Conservation (phyloP, 352 stramenopile species). For the Phytophthora foliorum region DNA sequence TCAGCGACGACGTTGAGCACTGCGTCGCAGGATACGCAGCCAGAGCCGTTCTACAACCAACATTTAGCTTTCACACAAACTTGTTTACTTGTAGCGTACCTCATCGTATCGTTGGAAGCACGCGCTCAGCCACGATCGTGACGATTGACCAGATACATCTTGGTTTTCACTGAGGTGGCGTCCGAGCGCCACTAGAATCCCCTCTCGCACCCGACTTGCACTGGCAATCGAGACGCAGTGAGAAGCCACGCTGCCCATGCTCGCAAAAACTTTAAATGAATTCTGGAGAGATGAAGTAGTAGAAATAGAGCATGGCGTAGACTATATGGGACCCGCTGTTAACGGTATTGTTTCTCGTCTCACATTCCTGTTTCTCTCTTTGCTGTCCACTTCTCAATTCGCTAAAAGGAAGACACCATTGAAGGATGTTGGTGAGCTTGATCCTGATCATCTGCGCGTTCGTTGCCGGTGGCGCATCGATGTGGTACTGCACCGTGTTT, state of each 20-base stretch:
- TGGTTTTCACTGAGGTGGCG: conserved; percentile 21
- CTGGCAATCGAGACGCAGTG: conserved; percentile 39
- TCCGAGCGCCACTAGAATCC: conserved; percentile 43
- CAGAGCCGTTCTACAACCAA: conserved; percentile 22
- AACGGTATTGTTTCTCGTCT: conserved; percentile 1
- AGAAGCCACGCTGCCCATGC: conserved; percentile 44
- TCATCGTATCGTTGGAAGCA: conserved; percentile 46
- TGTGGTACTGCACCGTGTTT: conserved; percentile 35
- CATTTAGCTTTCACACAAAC: neutral
- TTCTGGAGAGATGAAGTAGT: neutral
- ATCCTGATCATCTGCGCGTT: conserved; percentile 40
- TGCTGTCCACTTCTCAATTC: neutral
- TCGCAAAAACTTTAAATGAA: neutral
- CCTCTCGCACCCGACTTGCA: conserved; percentile 38
- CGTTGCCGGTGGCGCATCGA: conserved; percentile 27
- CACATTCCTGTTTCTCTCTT: conserved; percentile 1
- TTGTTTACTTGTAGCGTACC: conserved; percentile 18
- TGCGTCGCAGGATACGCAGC: conserved; percentile 35
- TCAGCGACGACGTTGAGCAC: conserved; percentile 44
- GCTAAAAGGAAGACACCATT: conserved; percentile 2
- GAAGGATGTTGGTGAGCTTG: conserved; percentile 28
- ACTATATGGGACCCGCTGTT: neutral
- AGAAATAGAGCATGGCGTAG: too few relatives aligned
- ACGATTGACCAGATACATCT: conserved; percentile 11
- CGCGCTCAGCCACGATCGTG: conserved; percentile 22